These are phyloP conservation scores for Quercus berberidifolia DNA, from an alignment of 306 rosid genomes.

Conservation along the genomic window DNA sequence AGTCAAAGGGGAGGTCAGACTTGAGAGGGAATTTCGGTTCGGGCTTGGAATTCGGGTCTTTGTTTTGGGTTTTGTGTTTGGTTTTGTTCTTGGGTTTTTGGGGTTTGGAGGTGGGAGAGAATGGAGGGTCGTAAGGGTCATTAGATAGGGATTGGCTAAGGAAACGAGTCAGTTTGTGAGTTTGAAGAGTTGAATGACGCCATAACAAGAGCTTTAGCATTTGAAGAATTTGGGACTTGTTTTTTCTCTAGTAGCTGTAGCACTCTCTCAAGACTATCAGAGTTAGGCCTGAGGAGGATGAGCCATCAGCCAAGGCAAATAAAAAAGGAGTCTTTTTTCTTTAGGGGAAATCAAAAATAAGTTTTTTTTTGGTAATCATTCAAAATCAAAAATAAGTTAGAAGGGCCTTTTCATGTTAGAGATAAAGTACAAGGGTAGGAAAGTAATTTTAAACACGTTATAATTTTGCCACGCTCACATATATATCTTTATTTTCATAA, in stretches of 20 bases:
- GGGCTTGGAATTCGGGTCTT: conserved; percentile 17
- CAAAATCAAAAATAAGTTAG: no score
- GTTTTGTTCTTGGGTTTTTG: conserved; percentile 23
- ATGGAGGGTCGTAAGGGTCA: conserved; percentile 67
- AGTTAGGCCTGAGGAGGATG: no score
- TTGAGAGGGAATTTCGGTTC: conserved; percentile 31
- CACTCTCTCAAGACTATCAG: not conserved
- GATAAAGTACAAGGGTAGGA: no score
- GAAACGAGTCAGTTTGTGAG: conserved; percentile 4
- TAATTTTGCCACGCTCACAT: no score
- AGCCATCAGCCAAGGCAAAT: no score
- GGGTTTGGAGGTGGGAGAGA: conserved; percentile 44
- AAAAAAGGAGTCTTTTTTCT: no score
- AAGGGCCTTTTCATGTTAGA: no score
- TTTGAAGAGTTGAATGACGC: conserved; percentile 11
- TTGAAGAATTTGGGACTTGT: not conserved
- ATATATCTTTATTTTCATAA: no score
- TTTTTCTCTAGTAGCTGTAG: not conserved
- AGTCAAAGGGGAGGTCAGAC: conserved; percentile 76
- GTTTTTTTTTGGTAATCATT: no score
- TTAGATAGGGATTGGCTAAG: conserved; percentile 15
- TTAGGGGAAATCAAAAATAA: no score
- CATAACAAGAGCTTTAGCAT: conserved; percentile 29
- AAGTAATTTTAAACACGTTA: no score
- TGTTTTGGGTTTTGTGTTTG: conserved; percentile 9